Evolutionary conservation across 805 yeast genomes (phyloP), one percentile per base, ranked within the genome.

Genomic region (Nakazawaea holstii): DNA sequence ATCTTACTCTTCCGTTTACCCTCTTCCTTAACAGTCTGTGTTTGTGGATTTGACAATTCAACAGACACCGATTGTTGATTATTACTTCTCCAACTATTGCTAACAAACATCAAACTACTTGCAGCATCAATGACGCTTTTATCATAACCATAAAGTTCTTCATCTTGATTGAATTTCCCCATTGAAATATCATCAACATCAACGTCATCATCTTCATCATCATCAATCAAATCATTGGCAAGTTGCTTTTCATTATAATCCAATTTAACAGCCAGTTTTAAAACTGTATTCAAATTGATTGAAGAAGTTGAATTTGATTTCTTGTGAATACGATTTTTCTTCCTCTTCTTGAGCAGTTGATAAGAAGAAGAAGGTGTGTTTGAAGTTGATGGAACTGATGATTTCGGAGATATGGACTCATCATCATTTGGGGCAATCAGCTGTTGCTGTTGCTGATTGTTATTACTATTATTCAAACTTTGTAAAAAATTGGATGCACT

Each of bases 261-360:
- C 15, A 39, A 31, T 14, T 29, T 26, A 13, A 36, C 37, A 11
- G 42, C 42, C 6, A 38, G 39, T 32, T 46, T 26, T 39, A 46
- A 37, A 8, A 41, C 49, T 4, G 45, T 38, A 17, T 39, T 32
- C 14, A 45, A 26, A 24, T 44, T 44, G 28, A 44, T 39, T 9
- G 45, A 40, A 5, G 49, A 46, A 8, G 49, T 40, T 7, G 49
- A 46, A 11, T 46, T 38, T 41, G 35, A 45, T 30, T 46, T 46
- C 41, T 40, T 46, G 32, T 46, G 49, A n/a, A 24, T 10, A 17
- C 17, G 32, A 11, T 43, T 27, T 10, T 15, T 28, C 11, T 26
- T 8, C 8, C 8, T 26, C 14, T 26, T n/a, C 10, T 31, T 29
- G 3, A 7, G 24, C 14, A 8, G 8, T 7, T 13, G 43, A 30